Evolutionary conservation across 2,329 filamentous ascomycete genomes (phyloP).

Genomic region (Pseudogymnoascus pannorum): DNA sequence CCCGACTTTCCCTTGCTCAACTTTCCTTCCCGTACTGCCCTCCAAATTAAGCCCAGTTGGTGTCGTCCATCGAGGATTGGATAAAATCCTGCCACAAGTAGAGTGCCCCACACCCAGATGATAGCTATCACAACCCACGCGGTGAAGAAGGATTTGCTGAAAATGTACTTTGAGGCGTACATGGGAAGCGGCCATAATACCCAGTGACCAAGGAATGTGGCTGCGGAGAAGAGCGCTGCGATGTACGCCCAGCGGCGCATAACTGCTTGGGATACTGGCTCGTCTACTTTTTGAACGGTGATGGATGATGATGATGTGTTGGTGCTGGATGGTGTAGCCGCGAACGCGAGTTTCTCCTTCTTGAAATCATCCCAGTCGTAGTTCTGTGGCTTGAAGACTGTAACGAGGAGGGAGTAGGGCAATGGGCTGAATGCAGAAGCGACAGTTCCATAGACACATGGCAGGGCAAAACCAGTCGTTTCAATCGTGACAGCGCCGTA

Average conservation of each 20-base stretch:
- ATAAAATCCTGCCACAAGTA: constrained; percentile 42
- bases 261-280: constrained; percentile 20
- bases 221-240: constrained; percentile 39
- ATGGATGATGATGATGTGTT: neutral
- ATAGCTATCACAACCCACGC: constrained; percentile 45
- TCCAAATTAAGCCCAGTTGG: neutral
- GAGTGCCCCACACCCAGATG: constrained; percentile 46
- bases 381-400: constrained; percentile 33
- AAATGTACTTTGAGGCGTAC: constrained; percentile 45
- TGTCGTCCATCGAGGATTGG: constrained; percentile 29
- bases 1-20: neutral
- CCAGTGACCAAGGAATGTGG: constrained; percentile 46
- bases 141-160: constrained; percentile 40
- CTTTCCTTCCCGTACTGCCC: neutral
- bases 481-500: constrained; percentile 41
- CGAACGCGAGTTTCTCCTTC: constrained; percentile 36
- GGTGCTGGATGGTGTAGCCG: constrained; percentile 23
- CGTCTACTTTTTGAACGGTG: constrained; percentile 26
- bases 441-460: constrained; percentile 46
- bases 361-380: constrained; percentile 35
- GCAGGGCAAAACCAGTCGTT: constrained; percentile 41
- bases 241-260: constrained; percentile 39
- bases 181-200: constrained; percentile 48
- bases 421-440: constrained; percentile 38
- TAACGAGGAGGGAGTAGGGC: constrained; percentile 40